These are phyloP conservation scores for Beauveria caledonica DNA, from an alignment of 2,329 filamentous ascomycete genomes.

Conservation along the genomic window DNA sequence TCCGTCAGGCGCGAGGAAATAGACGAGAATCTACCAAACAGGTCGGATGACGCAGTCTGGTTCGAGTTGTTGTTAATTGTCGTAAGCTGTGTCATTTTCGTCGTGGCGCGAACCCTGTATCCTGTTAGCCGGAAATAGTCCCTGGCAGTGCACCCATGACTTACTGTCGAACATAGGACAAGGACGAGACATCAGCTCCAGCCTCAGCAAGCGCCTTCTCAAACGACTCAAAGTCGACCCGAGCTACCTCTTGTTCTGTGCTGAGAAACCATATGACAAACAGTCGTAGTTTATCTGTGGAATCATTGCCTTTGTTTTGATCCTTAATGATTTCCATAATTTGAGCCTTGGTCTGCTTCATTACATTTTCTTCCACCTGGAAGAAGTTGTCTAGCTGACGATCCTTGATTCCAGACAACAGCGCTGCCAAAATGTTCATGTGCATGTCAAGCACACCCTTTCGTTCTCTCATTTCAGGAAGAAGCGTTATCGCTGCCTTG, in stretches of 20 bases:
- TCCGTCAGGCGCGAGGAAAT: conserved; percentile 89
- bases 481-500: conserved; percentile 86
- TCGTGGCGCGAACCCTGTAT: conserved; percentile 75
- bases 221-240: conserved; percentile 76
- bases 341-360: conserved; percentile 83
- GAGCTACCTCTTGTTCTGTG: conserved; percentile 78
- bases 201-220: conserved; percentile 72
- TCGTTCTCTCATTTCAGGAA: conserved; percentile 85
- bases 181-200: conserved; percentile 66
- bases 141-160: conserved; percentile 21
- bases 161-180: conserved; percentile 81
- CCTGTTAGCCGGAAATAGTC: conserved; percentile 16
- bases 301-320: conserved; percentile 69
- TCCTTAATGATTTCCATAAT: conserved; percentile 82
- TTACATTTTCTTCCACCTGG: conserved; percentile 86
- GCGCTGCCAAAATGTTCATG: conserved; percentile 90
- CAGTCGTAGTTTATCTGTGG: conserved; percentile 80
- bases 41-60: conserved; percentile 59
- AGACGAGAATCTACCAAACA: conserved; percentile 89
- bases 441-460: conserved; percentile 96
- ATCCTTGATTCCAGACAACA: conserved; percentile 75
- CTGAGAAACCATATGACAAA: conserved; percentile 98
- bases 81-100: conserved; percentile 96
- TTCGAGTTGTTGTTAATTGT: conserved; percentile 70
- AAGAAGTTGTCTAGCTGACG: conserved; percentile 94